Evolutionary conservation across 2,329 filamentous ascomycete species (phyloP).

Genomic region (Aureobasidium sp.): DNA sequence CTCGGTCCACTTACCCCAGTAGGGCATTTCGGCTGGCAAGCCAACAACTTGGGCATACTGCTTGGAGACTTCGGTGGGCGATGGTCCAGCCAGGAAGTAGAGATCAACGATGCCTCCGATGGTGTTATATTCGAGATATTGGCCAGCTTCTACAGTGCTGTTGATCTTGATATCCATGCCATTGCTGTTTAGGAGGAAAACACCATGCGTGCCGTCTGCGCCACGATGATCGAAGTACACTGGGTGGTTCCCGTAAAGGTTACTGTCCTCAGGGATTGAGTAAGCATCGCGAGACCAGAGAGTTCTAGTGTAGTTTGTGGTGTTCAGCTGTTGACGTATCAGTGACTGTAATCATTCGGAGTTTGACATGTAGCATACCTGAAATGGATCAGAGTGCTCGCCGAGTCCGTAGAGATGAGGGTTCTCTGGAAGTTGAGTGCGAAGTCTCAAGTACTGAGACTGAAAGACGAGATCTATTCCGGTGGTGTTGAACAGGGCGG

Average conservation of each 20-base stretch:
- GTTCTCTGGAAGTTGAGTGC: constrained; percentile 58
- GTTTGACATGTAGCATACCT: constrained; percentile 16
- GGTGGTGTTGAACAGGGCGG: constrained; percentile 61
- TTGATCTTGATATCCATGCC: constrained; percentile 70
- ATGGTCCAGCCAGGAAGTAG: constrained; percentile 43
- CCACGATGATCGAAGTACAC: constrained; percentile 66
- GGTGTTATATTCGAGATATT: constrained; percentile 72
- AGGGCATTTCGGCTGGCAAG: constrained; percentile 41
- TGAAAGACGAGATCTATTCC: constrained; percentile 62
- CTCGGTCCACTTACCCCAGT: constrained; percentile 25
- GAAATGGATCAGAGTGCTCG: constrained; percentile 59
- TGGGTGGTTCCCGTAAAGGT: constrained; percentile 65
- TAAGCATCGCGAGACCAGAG: constrained; percentile 63
- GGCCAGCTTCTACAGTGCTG: constrained; percentile 46
- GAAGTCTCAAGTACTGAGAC: constrained; percentile 65
- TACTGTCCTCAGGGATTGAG: constrained; percentile 47
- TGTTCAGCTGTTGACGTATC: constrained; percentile 51
- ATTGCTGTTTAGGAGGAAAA: constrained; percentile 63
- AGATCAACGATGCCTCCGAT: constrained; percentile 67
- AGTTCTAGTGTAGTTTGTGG: constrained; percentile 54
- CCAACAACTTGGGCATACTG: constrained; percentile 45
- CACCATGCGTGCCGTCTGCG: constrained; percentile 48
- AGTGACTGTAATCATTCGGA: constrained; percentile 14
- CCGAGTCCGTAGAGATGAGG: constrained; percentile 72
- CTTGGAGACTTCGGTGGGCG: constrained; percentile 38